Evolutionary conservation across 192 early-diverging fungal species (phyloP), one percentile per base, ranked within the genome.

Genomic region (Coemansia guatemalensis): DNA sequence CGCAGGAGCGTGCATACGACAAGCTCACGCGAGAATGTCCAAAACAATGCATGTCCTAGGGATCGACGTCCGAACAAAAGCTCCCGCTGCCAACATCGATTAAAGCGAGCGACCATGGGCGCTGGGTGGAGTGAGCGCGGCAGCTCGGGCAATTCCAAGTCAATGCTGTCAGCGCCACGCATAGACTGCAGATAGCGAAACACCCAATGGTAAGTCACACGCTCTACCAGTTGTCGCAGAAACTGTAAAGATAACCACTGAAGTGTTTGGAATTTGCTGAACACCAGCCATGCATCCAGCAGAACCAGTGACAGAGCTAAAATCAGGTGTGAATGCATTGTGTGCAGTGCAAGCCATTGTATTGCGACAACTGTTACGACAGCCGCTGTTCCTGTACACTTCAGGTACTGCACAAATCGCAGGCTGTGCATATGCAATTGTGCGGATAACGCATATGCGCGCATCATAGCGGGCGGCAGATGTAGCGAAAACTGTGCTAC

Each of bases 131-230:
- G 30, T 0, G 39, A 48, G 17, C 52, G 14, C 17, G 74, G 67
- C 44, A 64, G 7, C 21, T 3, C 20, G 2, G 52, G 56, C 5
- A 60, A 8, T 7, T 49, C 44, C 14, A 29, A 35, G 1, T 29
- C 32, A 7, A 12, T 14, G 20, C 22, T 17, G 12, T 17, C 25
- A 6, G 6, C 49, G 5, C 14, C 21, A 11, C 33, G 25, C 7
- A 24, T 56, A 11, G 39, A 22, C 9, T 56, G 30, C 14, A 78
- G 26, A 18, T 51, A 61, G 18, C 33, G 56, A 27, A 66, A 24
- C 0, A 78, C 75, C 75, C 75, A 73, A 60, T 66, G 57, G 29
- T 78, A 78, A n/a, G 75, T 78, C 53, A 73, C 14, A 32, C 55
- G 63, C n/a, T 58, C 33, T 14, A 68, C 26, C 21, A 62, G 17